phyloP scores from a whole-genome alignment of 768 basidiomycete genomes.

The Phaffia tasmanica region DNA sequence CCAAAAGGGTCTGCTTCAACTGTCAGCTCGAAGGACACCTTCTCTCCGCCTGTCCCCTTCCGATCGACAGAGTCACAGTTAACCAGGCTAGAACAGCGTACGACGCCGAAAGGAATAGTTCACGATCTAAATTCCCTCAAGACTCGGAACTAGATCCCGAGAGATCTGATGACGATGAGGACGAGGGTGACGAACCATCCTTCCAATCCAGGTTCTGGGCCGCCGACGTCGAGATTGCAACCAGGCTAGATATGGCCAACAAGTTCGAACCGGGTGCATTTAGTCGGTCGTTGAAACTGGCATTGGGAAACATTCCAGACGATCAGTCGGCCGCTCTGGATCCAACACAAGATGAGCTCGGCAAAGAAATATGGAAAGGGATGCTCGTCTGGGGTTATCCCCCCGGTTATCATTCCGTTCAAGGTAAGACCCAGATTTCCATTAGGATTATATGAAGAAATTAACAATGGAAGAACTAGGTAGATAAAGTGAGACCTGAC shows the following conservation, averaged over 20 bases:
- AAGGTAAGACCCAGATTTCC: neutral
- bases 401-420: constrained; percentile 48
- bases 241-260: constrained; percentile 11
- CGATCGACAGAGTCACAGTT: neutral
- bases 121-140: neutral
- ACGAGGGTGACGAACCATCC: neutral
- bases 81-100: neutral
- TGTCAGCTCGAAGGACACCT: neutral
- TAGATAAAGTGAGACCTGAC: neutral
- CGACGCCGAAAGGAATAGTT: neutral
- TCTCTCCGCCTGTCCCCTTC: neutral
- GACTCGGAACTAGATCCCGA: neutral
- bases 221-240: constrained; percentile 4
- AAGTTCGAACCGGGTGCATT: constrained; percentile 8
- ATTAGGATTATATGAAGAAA: neutral
- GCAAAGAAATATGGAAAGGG: constrained; percentile 35
- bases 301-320: constrained; percentile 1
- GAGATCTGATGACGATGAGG: neutral
- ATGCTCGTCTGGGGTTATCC: constrained; percentile 69
- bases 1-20: constrained; percentile 8
- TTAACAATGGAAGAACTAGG: no score
- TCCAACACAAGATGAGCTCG: neutral
- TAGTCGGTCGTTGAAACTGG: constrained; percentile 8
- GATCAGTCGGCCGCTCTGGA: neutral
- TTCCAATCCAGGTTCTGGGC: constrained; percentile 10